Base-by-base conservation (phyloP, 345 rosid genomes). In the Populus nigra region DNA sequence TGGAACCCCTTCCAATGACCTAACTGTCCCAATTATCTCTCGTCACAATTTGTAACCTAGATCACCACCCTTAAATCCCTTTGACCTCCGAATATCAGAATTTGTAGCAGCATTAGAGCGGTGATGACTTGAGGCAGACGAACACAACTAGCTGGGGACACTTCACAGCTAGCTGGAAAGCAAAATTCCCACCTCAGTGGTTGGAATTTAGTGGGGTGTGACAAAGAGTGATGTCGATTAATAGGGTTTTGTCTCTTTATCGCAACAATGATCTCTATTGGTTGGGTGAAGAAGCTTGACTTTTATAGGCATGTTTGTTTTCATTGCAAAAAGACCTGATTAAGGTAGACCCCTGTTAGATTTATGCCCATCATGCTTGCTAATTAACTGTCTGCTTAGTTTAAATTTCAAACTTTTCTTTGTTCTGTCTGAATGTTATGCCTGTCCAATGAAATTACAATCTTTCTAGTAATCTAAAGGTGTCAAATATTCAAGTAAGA, bases 241-340 rank as follows among this genome's bases (percentile, higher is more conserved):
- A 25, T 25, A 57, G 74, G 55, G 69, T 66, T 78, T 73, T 80
- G 76, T 77, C 77, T 78, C 74, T 78, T 65, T 59, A 25, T 43
- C 31, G 22, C 10, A 47, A 65, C 53, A 73, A 69, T 69, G 61
- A 76, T 79, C 47, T 43, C 65, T 49, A 33, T 73, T 35, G 35
- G 65, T 86, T 76, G 69, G 84, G 81, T 77, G 86, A 74, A 65
- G 81, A 82, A 78, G 75, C 73, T 76, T 74, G 78, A 76, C 79
- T 69, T 50, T 72, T 76, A 10, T 13, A 1, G 23, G 36, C 39
- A 62, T 73, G 45, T 79, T 71, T 68, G 76, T 76, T 73, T 49
- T 73, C 68, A 0, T 39, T 38, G 47, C 61, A 77, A 39, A 35
- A 41, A 1, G 35, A 65, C 70, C 70, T 72, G 36, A 61, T 69